Conservation (phyloP, 495 filamentous ascomycete species). For the Diplogelasinospora grovesii region DNA sequence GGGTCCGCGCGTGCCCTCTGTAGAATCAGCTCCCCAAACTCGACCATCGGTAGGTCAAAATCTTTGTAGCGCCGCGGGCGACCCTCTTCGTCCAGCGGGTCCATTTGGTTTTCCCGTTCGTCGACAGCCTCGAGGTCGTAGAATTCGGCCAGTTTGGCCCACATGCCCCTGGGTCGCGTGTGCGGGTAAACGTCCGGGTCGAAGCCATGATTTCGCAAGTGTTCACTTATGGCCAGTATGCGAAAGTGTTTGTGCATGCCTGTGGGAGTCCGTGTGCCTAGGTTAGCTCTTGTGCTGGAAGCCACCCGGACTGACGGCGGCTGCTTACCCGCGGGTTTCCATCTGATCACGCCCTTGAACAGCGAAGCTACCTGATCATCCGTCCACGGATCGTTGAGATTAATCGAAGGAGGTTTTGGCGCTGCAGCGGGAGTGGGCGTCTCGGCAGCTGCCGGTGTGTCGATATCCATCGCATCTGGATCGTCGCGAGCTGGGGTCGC, state of each 20-base stretch:
- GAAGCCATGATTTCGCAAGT: slow-evolving; percentile 81
- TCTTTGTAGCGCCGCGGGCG: slow-evolving; percentile 51
- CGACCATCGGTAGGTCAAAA: slow-evolving; percentile 70
- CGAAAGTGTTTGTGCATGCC: slow-evolving; percentile 98
- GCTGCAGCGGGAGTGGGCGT: slow-evolving; percentile 30
- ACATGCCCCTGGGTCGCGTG: slow-evolving; percentile 83
- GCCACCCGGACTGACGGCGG: background rate
- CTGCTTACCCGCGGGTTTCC: slow-evolving; percentile 83
- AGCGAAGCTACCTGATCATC: slow-evolving; percentile 90
- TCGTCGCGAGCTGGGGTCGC: slow-evolving; percentile 37
- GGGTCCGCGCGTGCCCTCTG: slow-evolving; percentile 54
- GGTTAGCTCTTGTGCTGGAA: background rate
- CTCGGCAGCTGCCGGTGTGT: slow-evolving; percentile 39
- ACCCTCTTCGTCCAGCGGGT: slow-evolving; percentile 54
- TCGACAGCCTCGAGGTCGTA: slow-evolving; percentile 88
- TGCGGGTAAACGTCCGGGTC: slow-evolving; percentile 61
- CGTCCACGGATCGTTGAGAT: slow-evolving; percentile 74
- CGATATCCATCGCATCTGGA: slow-evolving; percentile 47
- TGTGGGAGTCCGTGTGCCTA: slow-evolving; percentile 26
- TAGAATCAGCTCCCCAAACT: slow-evolving; percentile 72
- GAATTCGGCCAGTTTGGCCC: slow-evolving; percentile 74
- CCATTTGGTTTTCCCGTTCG: slow-evolving; percentile 66
- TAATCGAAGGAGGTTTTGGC: slow-evolving; percentile 21
- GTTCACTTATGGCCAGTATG: slow-evolving; percentile 81
- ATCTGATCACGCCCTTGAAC: slow-evolving; percentile 80